Base-by-base conservation (phyloP, 331 rosid species). In the Malus hybrid region DNA sequence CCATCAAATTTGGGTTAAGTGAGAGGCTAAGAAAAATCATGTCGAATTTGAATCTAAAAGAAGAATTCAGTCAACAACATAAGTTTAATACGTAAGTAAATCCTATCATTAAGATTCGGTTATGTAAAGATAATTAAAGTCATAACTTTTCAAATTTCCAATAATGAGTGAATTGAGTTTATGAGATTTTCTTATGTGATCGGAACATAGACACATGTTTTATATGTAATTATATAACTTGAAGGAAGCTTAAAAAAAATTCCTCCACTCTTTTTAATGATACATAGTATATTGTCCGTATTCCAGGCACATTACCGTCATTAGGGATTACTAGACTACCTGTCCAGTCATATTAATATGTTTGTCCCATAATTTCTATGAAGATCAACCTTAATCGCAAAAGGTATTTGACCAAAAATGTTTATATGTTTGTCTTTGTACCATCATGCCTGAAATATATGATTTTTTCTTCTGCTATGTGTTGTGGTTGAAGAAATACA, bases 121-220 rank as follows among this genome's bases (percentile, higher is more conserved):
- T 50, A 50, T 16, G 19, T 50, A 50, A 11, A n/a, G 63, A 65
- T 65, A 65, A 65, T 64, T 65, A 20, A 3, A 65, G 4, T 5
- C 0, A 5, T 65, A 31, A 14, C 34, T 16, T 31, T 65, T 65
- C 22, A 65, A 65, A 65, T 1, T 18, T 9, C 13, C 46, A 32
- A 65, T 65, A 7, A 64, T 32, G 69, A 8, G 19, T 36, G 10
- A 36, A 36, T 36, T 36, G 44, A 36, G 4, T 36, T 36, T 8
- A 1, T 2, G 11, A 36, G 3, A 8, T 36, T 8, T 8, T 36
- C 1, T 36, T 0, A 0, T 8, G 11, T 36, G 11, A 36, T 8
- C 11, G 1, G 11, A 36, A 36, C 0, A 36, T 0, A 36, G 11
- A 36, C 11, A 8, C 3, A 36, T 36, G 1, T 36, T 36, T 36